phyloP scores from a whole-genome alignment of 805 yeast genomes.

The Metschnikowia vanudenii region DNA sequence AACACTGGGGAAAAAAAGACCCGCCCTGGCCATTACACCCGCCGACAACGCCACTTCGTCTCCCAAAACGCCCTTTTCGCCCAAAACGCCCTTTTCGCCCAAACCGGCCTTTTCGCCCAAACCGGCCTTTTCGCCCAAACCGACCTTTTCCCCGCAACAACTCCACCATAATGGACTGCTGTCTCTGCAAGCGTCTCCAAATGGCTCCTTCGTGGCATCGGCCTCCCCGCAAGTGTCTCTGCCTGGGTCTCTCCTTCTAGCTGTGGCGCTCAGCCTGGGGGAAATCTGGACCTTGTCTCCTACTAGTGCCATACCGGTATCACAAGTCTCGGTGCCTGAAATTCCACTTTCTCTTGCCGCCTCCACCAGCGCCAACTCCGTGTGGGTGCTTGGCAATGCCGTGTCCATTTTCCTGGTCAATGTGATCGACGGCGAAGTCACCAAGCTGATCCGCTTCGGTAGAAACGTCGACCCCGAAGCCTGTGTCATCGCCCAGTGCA shows the following conservation, averaged over 20 bases:
- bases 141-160: too few relatives aligned
- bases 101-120: too few relatives aligned
- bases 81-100: background rate
- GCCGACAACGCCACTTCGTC: slow-evolving; percentile 3
- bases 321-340: slow-evolving; percentile 30
- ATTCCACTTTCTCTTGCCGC: slow-evolving; percentile 20
- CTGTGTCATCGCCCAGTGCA: slow-evolving; percentile 21
- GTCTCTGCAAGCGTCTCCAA: too few relatives aligned
- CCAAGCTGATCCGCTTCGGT: slow-evolving; percentile 21
- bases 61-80: background rate
- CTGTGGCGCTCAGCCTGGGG: slow-evolving; percentile 34
- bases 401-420: slow-evolving; percentile 21
- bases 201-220: background rate
- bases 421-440: slow-evolving; percentile 28
- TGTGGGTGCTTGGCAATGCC: slow-evolving; percentile 26
- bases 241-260: slow-evolving; percentile 22
- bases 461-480: slow-evolving; percentile 23
- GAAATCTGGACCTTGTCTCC: slow-evolving; percentile 48
- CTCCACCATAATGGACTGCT: too few relatives aligned
- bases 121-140: too few relatives aligned
- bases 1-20: slow-evolving; percentile 7
- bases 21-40: background rate
- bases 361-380: slow-evolving; percentile 14
- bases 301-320: slow-evolving; percentile 35
- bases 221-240: too few relatives aligned